phyloP scores from a whole-genome alignment of 2,329 filamentous ascomycete species.

The Fusarium nygamai region DNA sequence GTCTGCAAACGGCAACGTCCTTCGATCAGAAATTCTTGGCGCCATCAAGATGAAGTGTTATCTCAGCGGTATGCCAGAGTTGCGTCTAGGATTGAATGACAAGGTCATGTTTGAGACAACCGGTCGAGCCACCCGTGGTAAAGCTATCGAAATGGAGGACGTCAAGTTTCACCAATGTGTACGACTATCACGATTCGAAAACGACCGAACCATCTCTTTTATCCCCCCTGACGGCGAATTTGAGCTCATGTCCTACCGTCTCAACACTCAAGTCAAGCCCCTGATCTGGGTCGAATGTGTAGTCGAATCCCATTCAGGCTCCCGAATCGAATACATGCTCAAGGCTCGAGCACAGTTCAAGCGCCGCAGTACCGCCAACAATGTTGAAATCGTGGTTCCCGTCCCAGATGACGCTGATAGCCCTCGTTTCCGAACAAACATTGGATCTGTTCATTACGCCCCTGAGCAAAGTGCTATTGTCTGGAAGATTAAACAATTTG shows the following conservation, averaged over 20 bases:
- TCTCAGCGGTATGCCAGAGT: constrained; percentile 95
- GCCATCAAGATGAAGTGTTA: constrained; percentile 99
- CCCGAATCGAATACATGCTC: constrained; percentile 97
- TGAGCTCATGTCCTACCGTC: constrained; percentile 97
- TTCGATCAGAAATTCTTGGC: constrained; percentile 95
- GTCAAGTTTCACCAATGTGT: constrained; percentile 99
- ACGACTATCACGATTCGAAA: constrained; percentile 93
- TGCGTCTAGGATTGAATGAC: constrained; percentile 94
- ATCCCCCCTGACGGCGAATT: constrained; percentile 99
- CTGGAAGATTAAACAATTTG: constrained; percentile 99
- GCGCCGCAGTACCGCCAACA: constrained; percentile 95
- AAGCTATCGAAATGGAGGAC: constrained; percentile 99
- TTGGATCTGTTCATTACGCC: constrained; percentile 96
- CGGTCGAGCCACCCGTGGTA: constrained; percentile 90
- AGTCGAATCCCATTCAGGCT: constrained; percentile 94
- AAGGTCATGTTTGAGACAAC: constrained; percentile 99
- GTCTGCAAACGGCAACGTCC: constrained; percentile 91
- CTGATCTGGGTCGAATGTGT: constrained; percentile 99
- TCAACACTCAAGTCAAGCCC: constrained; percentile 98
- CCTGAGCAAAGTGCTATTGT: constrained; percentile 97
- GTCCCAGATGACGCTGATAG: constrained; percentile 97
- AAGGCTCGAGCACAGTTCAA: constrained; percentile 99
- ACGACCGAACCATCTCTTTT: constrained; percentile 98
- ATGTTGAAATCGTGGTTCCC: constrained; percentile 96
- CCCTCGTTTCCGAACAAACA: constrained; percentile 95